These are phyloP conservation scores for Wallacemonas rigidus DNA, from an alignment of 208 protist species.

Conservation along the genomic window DNA sequence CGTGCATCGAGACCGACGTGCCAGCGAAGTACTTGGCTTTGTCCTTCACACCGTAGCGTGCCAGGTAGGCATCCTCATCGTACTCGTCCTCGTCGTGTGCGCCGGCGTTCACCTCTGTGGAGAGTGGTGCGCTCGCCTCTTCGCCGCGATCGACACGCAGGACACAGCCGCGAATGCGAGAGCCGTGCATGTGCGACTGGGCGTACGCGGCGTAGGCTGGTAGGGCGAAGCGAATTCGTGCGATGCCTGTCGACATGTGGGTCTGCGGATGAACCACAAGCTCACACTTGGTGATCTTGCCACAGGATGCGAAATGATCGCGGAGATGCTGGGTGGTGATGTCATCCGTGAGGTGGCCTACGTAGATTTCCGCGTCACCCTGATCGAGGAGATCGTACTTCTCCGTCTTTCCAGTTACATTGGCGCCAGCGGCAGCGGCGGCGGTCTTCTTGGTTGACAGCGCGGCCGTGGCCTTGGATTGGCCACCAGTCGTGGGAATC, in stretches of 20 bases:
- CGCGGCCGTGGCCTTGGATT: conserved; percentile 14
- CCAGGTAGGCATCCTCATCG: conserved; percentile 79
- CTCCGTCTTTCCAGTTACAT: conserved; percentile 68
- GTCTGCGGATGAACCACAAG: conserved; percentile 83
- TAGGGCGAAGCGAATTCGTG: conserved; percentile 69
- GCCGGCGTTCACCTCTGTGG: conserved; percentile 38
- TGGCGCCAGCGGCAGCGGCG: conserved; percentile 24
- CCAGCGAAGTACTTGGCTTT: conserved; percentile 84
- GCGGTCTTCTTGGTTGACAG: conserved; percentile 5
- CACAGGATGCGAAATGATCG: conserved; percentile 77
- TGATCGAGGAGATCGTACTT: conserved; percentile 87
- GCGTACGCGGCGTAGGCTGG: conserved; percentile 87
- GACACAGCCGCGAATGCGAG: conserved; percentile 68
- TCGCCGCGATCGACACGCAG: conserved; percentile 89
- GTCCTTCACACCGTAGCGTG: conserved; percentile 75
- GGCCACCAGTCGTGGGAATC: not conserved
- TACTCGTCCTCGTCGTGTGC: conserved; percentile 52
- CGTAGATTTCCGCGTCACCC: conserved; percentile 75
- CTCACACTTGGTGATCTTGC: conserved; percentile 63
- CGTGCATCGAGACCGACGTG: conserved; percentile 54
- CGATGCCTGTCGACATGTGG: conserved; percentile 74
- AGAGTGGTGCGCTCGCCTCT: conserved; percentile 65
- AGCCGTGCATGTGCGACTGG: conserved; percentile 81
- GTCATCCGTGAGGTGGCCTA: conserved; percentile 82
- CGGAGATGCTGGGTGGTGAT: conserved; percentile 78